phyloP scores from a whole-genome alignment of 371 early-diverging fungal genomes.

The Sporodiniella umbellata region DNA sequence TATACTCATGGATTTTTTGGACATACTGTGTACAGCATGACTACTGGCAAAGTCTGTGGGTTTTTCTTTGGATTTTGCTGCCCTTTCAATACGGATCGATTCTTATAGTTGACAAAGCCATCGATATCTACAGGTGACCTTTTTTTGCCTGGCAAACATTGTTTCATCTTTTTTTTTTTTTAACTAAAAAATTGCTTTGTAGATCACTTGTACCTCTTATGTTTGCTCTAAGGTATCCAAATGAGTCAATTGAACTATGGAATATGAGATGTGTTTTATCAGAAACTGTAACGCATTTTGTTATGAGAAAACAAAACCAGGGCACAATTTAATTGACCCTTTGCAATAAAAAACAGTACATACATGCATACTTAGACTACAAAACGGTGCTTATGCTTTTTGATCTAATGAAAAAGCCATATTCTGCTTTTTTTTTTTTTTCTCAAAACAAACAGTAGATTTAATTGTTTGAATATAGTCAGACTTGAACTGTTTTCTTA shows the following conservation, averaged over 20 bases:
- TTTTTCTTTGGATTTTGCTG: constrained; percentile 29
- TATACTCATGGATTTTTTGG: constrained; percentile 46
- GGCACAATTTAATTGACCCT: too few species aligned
- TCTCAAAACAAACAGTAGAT: too few species aligned
- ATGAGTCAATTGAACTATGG: constrained; percentile 15
- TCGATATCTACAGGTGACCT: constrained; percentile 54
- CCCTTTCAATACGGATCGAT: constrained; percentile 56
- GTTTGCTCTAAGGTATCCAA: constrained; percentile 21
- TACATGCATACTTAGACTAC: too few species aligned
- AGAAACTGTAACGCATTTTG: constrained; percentile 27
- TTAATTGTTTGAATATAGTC: too few species aligned
- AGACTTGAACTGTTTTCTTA: too few species aligned
- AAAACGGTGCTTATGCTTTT: too few species aligned
- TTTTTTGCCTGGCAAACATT: not conserved
- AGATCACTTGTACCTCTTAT: constrained; percentile 15
- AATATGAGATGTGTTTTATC: constrained; percentile 23
- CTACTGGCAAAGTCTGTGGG: constrained; percentile 14
- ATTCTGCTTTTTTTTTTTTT: too few species aligned
- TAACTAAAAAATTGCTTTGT: too few species aligned
- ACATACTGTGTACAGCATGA: constrained; percentile 12
- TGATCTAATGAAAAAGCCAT: too few species aligned
- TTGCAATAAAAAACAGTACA: too few species aligned
- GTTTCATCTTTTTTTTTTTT: not conserved
- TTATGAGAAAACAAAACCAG: not conserved
- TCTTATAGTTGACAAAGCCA: constrained; percentile 54